Base-by-base conservation (phyloP, 208 protist species). In the Phytomonas francai region DNA sequence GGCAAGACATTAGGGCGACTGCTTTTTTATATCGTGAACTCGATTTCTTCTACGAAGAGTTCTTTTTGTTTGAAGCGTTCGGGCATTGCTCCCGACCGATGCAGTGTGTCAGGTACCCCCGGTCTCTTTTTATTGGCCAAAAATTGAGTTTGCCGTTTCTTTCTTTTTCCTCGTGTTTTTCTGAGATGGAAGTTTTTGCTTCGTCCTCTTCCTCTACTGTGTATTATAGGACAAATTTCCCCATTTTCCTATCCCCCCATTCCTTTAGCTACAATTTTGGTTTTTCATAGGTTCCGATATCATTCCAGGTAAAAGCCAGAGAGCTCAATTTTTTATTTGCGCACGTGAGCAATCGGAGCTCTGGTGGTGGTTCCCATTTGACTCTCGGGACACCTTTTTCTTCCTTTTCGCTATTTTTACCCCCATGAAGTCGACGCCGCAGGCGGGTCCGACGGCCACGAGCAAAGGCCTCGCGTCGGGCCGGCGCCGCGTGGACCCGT, bases 401-500 rank as follows among this genome's bases (percentile, higher is more conserved):
- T 8, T 36, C 8, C 12, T 49, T 49, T 39, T 39, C 9, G 34
- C 9, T 39, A 3, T 9, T 3, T 39, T 39, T 39, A 12, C 3
- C 6, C 39, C 39, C 12, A 49, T 49, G 39, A 6, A 12, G 16
- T 19, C 39, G 6, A 49, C 39, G 14, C 14, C 16, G 19, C 65
- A 66, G 3, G 70, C 49, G 49, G 68, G 77, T 32, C 73, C 81
- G 51, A 61, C 42, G 2, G 16, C 69, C 39, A 72, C 72, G 57
- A 7, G 12, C 42, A 68, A 70, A 6, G 78, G 82, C 33, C 25
- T 87, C n/a, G 76, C 72, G 19, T 66, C 65, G 4, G 56, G 36
- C 0, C 77, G 81, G 12, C 76, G 77, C 14, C 88, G 91, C 67
- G 54, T 91, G 59, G 83, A 89, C 64, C 84, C 83, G 0, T 70